Percentiles rank a stretch among this genome's conserved stretches.
Evolutionary conservation across 192 early-diverging fungal species (phyloP).

Genomic region (Podila horticola): DNA sequence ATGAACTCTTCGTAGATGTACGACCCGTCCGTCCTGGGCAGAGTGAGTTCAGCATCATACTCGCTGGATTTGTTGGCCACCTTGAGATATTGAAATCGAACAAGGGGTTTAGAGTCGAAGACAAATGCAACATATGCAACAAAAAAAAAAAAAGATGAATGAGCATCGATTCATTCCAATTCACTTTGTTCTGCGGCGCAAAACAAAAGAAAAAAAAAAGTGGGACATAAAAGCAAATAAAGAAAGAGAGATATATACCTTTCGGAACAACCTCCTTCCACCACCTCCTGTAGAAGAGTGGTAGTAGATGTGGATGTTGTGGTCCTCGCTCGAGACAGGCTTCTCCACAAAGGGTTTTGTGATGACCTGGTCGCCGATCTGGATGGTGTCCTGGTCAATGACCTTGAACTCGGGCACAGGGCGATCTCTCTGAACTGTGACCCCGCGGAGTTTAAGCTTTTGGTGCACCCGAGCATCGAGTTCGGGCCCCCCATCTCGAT

Average conservation of each 20-base stretch:
- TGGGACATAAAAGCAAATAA: background rate
- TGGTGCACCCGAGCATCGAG: conserved; percentile 63
- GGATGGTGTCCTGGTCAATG: conserved; percentile 76
- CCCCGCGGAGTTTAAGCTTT: conserved; percentile 61
- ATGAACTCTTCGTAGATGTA: conserved; percentile 97
- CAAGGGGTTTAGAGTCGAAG: background rate
- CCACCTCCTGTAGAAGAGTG: conserved; percentile 83
- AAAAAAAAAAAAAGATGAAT: background rate
- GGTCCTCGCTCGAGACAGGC: conserved; percentile 95
- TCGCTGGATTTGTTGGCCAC: conserved; percentile 97
- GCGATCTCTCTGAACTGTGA: conserved; percentile 24
- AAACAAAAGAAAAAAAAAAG: background rate
- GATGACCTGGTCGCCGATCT: conserved; percentile 73
- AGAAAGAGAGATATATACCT: conserved; percentile 52
- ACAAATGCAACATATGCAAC: too few relatives aligned
- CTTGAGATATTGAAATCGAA: conserved; percentile 35
- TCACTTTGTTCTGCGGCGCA: background rate
- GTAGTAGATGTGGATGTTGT: conserved; percentile 98
- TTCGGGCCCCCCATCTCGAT: conserved; percentile 72
- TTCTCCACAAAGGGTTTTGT: conserved; percentile 98
- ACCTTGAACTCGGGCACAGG: conserved; percentile 41
- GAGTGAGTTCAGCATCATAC: conserved; percentile 74
- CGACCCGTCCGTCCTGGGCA: conserved; percentile 79
- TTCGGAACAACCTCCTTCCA: conserved; percentile 80
- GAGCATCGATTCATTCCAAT: too few relatives aligned